A percentile compares a stretch with the other conserved stretches of the same genome.
Conservation (phyloP, 805 yeast species). For the Kazachstania martiniae region DNA sequence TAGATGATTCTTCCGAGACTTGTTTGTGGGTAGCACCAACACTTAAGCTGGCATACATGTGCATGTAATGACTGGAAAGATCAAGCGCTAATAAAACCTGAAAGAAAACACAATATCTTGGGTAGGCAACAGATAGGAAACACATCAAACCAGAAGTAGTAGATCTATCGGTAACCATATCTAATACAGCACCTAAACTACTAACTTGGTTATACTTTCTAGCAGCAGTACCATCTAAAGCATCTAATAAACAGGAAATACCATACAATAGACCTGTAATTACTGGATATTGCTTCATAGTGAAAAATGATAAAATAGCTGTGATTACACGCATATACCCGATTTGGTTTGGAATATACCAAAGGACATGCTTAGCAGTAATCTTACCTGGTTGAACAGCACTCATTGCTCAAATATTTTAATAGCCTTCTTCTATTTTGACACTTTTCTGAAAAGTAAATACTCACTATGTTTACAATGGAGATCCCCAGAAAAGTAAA, state of each 20-base stretch:
- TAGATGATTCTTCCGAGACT: constrained; percentile 58
- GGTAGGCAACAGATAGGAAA: constrained; percentile 72
- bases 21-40: constrained; percentile 82
- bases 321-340: constrained; percentile 81
- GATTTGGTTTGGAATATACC: constrained; percentile 82
- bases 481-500: too few species aligned
- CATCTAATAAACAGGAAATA: constrained; percentile 84
- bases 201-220: constrained; percentile 82
- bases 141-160: constrained; percentile 91
- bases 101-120: constrained; percentile 44
- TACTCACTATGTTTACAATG: too few species aligned
- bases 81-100: constrained; percentile 79
- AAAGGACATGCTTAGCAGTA: constrained; percentile 48
- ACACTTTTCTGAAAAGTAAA: too few species aligned
- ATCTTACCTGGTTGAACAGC: too few species aligned
- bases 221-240: constrained; percentile 94
- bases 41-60: constrained; percentile 88
- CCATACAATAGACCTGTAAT: constrained; percentile 70
- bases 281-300: constrained; percentile 79
- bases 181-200: constrained; percentile 89
- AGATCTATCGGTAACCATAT: constrained; percentile 98
- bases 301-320: constrained; percentile 65
- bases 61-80: constrained; percentile 93
- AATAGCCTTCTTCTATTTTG: too few species aligned
- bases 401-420: too few species aligned